Base-by-base conservation (phyloP, 768 basidiomycete species). In the Crepidotus variabilis region DNA sequence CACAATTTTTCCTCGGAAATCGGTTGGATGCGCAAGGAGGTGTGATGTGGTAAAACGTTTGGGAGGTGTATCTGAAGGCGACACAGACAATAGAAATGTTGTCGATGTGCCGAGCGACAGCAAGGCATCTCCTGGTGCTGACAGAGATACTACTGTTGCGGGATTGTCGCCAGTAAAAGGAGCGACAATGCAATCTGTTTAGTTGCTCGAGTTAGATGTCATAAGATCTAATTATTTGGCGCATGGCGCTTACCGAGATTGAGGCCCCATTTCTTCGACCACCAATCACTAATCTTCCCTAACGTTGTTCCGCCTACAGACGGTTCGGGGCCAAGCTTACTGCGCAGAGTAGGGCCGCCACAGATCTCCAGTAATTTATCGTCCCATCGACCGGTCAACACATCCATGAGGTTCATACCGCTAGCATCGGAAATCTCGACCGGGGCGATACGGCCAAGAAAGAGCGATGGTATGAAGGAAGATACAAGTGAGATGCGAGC, bases 151-250 rank as follows among this genome's bases (percentile, higher is more conserved):
- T 52, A 93, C 84, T 11, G 91, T 90, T 2, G 90, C 88, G 6
- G 92, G 89, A 68, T 96, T 96, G 67, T 96, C 93, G 2, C 93
- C 93, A 0, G 91, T 93, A 66, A 94, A 92, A 0, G 91, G 88
- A 2, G 88, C 87, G 50, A 96, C 78, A 46, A 85, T 74, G 65
- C 92, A 94, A 11, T 87, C 91, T 86, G 52, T 3, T 34, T 22
- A 50, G 10, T 1, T 18, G 53, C 32, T 13, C 53, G 33, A n/a
- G 55, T 55, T 34, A 39, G 50, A 3, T 39, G 39, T 23, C 46
- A n/a, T 50, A 49, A 50, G 21, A 18, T 20, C 9, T 36, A 32
- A 6, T 43, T 48, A 43, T 51, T 23, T 28, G 28, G 28, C 28
- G 8, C 28, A 28, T 24, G 33, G 18, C 33, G 57, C 69, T 45